Base-by-base conservation (phyloP, 106 monocot species). In the Triglochin maritima region DNA sequence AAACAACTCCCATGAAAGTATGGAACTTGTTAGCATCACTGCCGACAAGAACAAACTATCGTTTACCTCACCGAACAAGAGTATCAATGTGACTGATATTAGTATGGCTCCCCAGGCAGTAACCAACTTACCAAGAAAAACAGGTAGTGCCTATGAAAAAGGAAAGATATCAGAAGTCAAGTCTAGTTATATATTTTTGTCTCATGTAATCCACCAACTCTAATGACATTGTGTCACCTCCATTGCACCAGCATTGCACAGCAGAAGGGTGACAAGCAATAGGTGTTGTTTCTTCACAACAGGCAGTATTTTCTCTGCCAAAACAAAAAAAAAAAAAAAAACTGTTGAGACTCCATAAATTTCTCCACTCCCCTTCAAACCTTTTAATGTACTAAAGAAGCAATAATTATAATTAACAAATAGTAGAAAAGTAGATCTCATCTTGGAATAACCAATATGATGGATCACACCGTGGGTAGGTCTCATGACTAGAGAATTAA, bases 211-310 rank as follows among this genome's bases (percentile, higher is more conserved):
- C 7, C 10, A 64, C 47, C 1, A 47, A 64, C 45, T 64, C 29
- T 29, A 29, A 29, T 9, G 12, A 29, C 12, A 61, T 9, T 13
- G 43, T 2, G n/a, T 72, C 78, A 96, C 96, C 91, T 96, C 96
- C 96, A 96, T 96, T 42, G 91, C 85, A 46, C 80, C 86, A 57
- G 96, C 96, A 82, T 91, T 96, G 77, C 86, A 96, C 43, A 91
- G 81, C 13, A 96, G 85, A 77, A 96, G 91, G 67, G 96, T 96
- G 76, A 91, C 91, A 7, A 96, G 71, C 63, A 96, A 67, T 56
- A 96, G 75, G 72, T 96, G 96, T 15, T 96, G 96, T 2, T 77
- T 85, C 62, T 70, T 75, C 50, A 96, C 96, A 44, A 96, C 96
- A 6, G 96, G 96, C 72, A 91, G 47, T 71, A 96, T 91, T 64